Conservation (phyloP, 768 basidiomycete genomes). For the Leccinellum rugosiceps region DNA sequence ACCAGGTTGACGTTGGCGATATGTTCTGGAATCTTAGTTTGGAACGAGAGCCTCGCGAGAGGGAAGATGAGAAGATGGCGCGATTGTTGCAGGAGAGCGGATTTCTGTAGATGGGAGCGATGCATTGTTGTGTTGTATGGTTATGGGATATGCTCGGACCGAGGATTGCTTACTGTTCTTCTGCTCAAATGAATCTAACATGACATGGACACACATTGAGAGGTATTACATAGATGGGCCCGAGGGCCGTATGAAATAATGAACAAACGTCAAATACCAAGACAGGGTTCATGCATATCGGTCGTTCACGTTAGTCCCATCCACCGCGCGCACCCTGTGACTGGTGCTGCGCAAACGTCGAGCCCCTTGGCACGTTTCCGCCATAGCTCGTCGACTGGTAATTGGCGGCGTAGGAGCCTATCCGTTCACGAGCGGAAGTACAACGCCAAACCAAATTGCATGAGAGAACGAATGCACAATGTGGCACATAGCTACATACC, state of each 20-base stretch:
- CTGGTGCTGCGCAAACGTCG: slow-evolving; percentile 9
- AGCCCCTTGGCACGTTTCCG: slow-evolving; percentile 11
- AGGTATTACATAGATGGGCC: neutral
- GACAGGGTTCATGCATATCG: neutral
- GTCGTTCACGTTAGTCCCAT: neutral
- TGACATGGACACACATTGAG: neutral
- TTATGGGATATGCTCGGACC: slow-evolving; percentile 8
- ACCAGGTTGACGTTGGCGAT: slow-evolving; percentile 67
- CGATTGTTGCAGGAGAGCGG: slow-evolving; percentile 84
- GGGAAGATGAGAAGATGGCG: slow-evolving; percentile 97
- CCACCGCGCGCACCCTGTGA: slow-evolving; percentile 5
- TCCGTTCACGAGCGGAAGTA: neutral
- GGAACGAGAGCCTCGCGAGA: slow-evolving; percentile 87
- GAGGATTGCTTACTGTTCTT: slow-evolving; percentile 14
- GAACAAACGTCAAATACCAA: neutral
- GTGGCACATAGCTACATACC: slow-evolving; percentile 7
- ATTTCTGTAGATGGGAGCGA: slow-evolving; percentile 51
- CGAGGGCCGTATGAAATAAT: neutral
- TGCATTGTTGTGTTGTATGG: slow-evolving; percentile 21
- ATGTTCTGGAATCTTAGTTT: slow-evolving; percentile 84
- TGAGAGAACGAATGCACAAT: neutral
- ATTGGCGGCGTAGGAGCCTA: slow-evolving; percentile 13
- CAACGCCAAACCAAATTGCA: neutral
- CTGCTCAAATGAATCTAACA: neutral
- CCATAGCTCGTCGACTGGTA: slow-evolving; percentile 23